Evolutionary conservation across 306 rosid genomes (phyloP).

Genomic region (Prunus mongolica): DNA sequence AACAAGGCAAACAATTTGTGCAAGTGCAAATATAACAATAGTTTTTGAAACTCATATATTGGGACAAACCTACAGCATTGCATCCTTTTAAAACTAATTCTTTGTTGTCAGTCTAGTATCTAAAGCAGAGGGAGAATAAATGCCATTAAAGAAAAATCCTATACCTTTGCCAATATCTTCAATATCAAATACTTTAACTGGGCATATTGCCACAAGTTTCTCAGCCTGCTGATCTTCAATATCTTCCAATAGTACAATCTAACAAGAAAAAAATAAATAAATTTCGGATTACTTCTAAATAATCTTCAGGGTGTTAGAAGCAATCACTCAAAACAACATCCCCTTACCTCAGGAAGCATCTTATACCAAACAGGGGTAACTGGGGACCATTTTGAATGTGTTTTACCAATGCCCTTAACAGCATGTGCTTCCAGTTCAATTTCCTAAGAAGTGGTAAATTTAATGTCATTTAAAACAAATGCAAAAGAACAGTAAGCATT

Average conservation of each 20-base stretch:
- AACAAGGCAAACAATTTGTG: not conserved
- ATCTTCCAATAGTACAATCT: slow-evolving; percentile 67
- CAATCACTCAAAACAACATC: slow-evolving; percentile 10
- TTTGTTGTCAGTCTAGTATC: not conserved
- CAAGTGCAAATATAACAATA: not conserved
- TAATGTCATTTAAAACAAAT: not conserved
- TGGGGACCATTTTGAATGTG: slow-evolving; percentile 98
- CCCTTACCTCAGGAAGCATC: slow-evolving; percentile 93
- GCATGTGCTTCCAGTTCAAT: slow-evolving; percentile 97
- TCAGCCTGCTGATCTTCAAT: slow-evolving; percentile 63
- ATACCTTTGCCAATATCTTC: slow-evolving; percentile 88
- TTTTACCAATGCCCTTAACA: slow-evolving; percentile 90
- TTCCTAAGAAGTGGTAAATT: slow-evolving; percentile 45
- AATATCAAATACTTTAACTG: slow-evolving; percentile 75
- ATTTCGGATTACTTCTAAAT: slow-evolving; percentile 1
- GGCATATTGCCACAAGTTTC: slow-evolving; percentile 64
- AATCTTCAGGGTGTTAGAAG: not conserved
- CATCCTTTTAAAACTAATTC: slow-evolving; percentile 4
- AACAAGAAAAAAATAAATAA: slow-evolving; percentile 3
- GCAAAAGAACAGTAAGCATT: not conserved
- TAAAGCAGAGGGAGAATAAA: slow-evolving; percentile 7
- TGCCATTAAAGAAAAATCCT: slow-evolving; percentile 8
- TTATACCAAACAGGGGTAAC: slow-evolving; percentile 97
- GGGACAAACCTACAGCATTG: slow-evolving; percentile 8
- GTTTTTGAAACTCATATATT: not conserved